Conservation (phyloP, 768 basidiomycete species). For the Cubamyces sp. region DNA sequence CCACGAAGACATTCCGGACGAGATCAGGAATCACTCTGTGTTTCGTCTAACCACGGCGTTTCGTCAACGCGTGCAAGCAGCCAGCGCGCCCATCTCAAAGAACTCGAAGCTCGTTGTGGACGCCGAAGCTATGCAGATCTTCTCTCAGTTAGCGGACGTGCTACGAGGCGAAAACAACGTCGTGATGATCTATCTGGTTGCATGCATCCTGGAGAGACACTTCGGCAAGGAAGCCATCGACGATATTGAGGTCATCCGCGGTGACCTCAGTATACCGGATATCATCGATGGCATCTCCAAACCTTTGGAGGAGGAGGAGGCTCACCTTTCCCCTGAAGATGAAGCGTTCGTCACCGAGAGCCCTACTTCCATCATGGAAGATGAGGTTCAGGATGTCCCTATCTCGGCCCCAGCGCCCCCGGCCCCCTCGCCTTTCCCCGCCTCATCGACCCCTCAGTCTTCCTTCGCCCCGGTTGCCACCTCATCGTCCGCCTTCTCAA, state of each 20-base stretch:
- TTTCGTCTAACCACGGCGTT: constrained; percentile 85
- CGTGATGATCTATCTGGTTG: constrained; percentile 84
- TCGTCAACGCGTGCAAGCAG: constrained; percentile 77
- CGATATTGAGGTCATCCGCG: constrained; percentile 69
- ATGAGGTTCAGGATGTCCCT: constrained; percentile 34
- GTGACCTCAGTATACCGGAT: constrained; percentile 57
- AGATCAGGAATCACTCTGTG: constrained; percentile 71
- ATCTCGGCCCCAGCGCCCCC: constrained; percentile 15
- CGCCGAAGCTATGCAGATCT: constrained; percentile 67
- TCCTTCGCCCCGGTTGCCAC: constrained; percentile 1
- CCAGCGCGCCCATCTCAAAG: constrained; percentile 76
- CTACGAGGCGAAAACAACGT: constrained; percentile 67
- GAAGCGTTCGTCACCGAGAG: constrained; percentile 31
- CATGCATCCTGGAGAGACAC: constrained; percentile 84
- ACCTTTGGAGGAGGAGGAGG: constrained; percentile 31
- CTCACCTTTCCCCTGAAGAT: constrained; percentile 14
- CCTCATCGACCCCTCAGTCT: constrained; percentile 21
- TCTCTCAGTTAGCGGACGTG: constrained; percentile 60
- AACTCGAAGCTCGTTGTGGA: constrained; percentile 67
- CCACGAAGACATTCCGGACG: constrained; percentile 69
- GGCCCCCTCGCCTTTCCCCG: constrained; percentile 28
- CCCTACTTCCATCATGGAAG: constrained; percentile 27
- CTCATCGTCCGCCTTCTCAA: constrained; percentile 12
- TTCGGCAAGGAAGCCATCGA: constrained; percentile 84
- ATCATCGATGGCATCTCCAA: constrained; percentile 67